These are phyloP conservation scores for Scolecobasidium constrictum DNA, from an alignment of 2,329 filamentous ascomycete genomes.

Conservation along the genomic window DNA sequence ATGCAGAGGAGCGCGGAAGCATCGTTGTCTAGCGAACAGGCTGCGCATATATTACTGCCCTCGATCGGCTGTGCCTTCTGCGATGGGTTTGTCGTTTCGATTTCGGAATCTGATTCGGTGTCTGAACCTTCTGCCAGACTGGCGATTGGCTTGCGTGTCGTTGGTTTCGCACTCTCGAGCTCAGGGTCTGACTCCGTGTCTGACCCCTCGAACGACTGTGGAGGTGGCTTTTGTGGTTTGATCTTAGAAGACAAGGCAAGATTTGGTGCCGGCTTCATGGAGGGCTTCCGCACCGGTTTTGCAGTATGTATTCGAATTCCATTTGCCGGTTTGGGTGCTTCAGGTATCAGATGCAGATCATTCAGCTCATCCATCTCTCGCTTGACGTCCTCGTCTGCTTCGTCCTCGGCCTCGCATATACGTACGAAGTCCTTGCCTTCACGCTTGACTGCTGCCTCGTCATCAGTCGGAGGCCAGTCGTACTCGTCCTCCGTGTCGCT, in stretches of 20 bases:
- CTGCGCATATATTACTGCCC: conserved; percentile 33
- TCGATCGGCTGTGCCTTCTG: neutral
- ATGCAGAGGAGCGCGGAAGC: conserved; percentile 46
- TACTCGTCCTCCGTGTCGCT: conserved; percentile 20
- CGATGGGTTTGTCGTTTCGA: neutral
- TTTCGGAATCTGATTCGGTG: neutral
- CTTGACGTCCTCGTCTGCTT: conserved; percentile 40
- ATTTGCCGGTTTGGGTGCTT: neutral
- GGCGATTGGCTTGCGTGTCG: neutral
- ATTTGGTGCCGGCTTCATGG: conserved; percentile 8
- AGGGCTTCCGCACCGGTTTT: conserved; percentile 3
- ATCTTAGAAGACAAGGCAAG: no score
- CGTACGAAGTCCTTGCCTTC: conserved; percentile 58
- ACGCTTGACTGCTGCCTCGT: conserved; percentile 46
- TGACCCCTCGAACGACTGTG: neutral
- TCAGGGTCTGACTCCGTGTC: conserved; percentile 3
- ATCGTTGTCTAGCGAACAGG: conserved; percentile 60
- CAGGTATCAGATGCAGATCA: conserved; percentile 24
- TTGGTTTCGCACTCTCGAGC: neutral
- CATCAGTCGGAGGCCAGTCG: conserved; percentile 17
- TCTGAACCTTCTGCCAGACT: neutral
- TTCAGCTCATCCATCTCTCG: conserved; percentile 60
- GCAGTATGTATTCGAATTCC: conserved; percentile 8
- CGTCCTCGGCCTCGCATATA: conserved; percentile 62
- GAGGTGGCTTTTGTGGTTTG: conserved; percentile 9